These are phyloP conservation scores for Colletotrichum chrysophilum DNA, from an alignment of 2,329 filamentous ascomycete species.

Conservation along the genomic window DNA sequence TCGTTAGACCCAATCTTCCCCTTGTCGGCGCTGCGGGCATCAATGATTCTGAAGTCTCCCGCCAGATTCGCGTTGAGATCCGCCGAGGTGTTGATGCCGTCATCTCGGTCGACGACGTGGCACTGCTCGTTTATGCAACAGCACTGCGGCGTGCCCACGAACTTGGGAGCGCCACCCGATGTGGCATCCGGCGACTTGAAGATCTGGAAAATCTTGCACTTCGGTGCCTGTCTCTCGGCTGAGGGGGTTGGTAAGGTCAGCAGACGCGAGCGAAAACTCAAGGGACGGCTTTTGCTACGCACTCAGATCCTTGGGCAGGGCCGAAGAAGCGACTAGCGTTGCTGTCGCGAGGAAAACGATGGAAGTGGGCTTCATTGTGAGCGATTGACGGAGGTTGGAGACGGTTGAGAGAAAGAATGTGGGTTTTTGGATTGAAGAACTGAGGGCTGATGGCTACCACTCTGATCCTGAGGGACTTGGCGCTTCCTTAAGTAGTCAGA, in stretches of 20 bases:
- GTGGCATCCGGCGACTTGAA: neutral
- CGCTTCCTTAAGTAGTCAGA: neutral
- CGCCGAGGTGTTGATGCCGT: neutral
- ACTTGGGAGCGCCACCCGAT: neutral
- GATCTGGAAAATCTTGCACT: neutral
- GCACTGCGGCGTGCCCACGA: neutral
- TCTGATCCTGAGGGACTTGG: neutral
- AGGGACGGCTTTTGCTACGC: neutral
- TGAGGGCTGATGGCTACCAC: neutral
- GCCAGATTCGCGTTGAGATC: neutral
- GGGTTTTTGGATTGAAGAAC: neutral
- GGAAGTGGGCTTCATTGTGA: neutral
- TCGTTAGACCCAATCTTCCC: neutral
- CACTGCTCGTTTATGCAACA: neutral
- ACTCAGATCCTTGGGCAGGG: neutral
- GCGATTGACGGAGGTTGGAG: neutral
- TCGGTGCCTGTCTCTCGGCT: neutral
- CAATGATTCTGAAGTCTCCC: neutral
- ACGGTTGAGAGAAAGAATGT: neutral
- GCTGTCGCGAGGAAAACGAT: neutral
- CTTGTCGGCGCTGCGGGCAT: neutral
- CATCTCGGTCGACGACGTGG: neutral
- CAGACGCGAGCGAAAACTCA: neutral
- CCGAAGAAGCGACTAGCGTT: neutral
- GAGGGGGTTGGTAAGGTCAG: neutral